Evolutionary conservation across 345 rosid genomes (phyloP).

Genomic region (Eucalyptus curtisii): DNA sequence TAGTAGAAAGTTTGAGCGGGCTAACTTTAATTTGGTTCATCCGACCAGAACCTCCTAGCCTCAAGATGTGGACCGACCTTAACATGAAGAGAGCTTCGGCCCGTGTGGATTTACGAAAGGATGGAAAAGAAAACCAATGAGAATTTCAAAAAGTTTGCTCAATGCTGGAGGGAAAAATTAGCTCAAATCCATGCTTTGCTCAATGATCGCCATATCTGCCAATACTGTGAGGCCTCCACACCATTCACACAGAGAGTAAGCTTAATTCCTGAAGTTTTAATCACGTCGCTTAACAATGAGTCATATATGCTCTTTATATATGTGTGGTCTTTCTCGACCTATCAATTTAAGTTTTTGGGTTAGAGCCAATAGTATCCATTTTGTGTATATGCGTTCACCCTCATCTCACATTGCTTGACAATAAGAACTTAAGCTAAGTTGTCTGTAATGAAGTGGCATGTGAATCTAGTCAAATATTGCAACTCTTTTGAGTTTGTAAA

Average conservation of each 20-base stretch:
- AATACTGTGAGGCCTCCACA: fast-evolving
- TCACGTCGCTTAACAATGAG: fast-evolving
- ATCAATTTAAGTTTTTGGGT: fast-evolving
- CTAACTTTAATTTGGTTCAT: neutral
- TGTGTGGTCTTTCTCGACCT: fast-evolving
- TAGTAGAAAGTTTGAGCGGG: neutral
- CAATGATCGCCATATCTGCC: neutral
- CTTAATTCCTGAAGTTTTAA: too few relatives aligned
- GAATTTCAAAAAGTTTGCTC: neutral
- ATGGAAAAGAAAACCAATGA: neutral
- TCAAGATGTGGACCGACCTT: neutral
- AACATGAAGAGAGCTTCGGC: neutral
- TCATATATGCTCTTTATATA: too few relatives aligned
- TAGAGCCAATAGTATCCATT: fast-evolving
- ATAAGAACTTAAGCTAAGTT: too few relatives aligned
- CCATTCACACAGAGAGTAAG: fast-evolving
- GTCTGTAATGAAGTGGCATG: neutral
- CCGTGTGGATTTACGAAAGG: neutral
- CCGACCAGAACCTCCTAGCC: neutral
- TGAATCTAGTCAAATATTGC: neutral
- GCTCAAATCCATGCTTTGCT: neutral
- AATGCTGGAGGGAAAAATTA: neutral
- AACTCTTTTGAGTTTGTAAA: too few relatives aligned
- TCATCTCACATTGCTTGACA: too few relatives aligned
- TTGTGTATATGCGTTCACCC: fast-evolving